Evolutionary conservation across 23 red algal species (phyloP).

Genomic region (Gracilaria domingensis): DNA sequence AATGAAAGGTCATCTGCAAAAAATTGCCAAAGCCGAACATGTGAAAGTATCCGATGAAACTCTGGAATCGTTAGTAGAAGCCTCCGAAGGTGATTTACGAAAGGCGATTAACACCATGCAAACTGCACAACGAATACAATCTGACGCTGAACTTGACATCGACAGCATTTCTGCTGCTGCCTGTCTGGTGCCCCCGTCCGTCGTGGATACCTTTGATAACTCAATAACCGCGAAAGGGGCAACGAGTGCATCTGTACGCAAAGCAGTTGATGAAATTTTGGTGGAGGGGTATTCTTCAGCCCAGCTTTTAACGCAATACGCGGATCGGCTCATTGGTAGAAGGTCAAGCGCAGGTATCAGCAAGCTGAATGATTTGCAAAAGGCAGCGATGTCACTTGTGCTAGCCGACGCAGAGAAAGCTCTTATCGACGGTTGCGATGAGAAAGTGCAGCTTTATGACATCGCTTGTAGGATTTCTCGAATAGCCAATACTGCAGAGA

Average conservation of each 20-base stretch:
- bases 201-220: constrained; percentile 73
- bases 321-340: constrained; percentile 41
- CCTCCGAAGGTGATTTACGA: constrained; percentile 84
- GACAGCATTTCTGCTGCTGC: constrained; percentile 75
- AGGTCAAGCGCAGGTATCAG: not conserved
- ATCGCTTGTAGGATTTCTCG: constrained; percentile 58
- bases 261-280: constrained; percentile 63
- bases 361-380: constrained; percentile 84
- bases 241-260: constrained; percentile 47
- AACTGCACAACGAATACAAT: constrained; percentile 53
- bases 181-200: constrained; percentile 74
- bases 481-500: constrained; percentile 25
- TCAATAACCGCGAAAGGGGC: constrained; percentile 1
- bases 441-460: constrained; percentile 81
- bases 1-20: constrained; percentile 33
- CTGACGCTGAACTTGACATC: constrained; percentile 39
- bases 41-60: constrained; percentile 55
- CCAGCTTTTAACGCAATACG: constrained; percentile 73
- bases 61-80: constrained; percentile 45
- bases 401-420: constrained; percentile 84
- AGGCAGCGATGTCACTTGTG: constrained; percentile 72
- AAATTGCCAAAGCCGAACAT: constrained; percentile 64
- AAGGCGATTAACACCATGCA: constrained; percentile 92
- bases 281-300: constrained; percentile 76
- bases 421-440: constrained; percentile 86